These are phyloP conservation scores for Discostella pseudostelligera DNA, from an alignment of 108 stramenopile species.

Conservation along the genomic window DNA sequence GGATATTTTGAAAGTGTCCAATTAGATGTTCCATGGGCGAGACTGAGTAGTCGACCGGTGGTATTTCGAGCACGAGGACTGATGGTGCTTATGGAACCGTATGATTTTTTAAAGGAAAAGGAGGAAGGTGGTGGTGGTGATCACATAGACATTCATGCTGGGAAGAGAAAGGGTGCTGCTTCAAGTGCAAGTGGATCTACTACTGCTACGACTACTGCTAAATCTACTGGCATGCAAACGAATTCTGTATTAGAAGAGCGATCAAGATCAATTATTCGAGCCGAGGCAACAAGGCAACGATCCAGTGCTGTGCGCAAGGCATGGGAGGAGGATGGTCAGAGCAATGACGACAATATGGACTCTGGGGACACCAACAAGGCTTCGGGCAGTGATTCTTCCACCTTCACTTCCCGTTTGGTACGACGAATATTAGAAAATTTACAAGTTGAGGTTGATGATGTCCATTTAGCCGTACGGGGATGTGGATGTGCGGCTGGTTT, in stretches of 20 bases:
- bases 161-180: neutral
- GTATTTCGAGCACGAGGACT: constrained; percentile 72
- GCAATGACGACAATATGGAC: neutral
- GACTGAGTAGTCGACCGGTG: constrained; percentile 66
- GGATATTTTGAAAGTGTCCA: constrained; percentile 68
- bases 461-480: constrained; percentile 61
- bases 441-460: constrained; percentile 76
- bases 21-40: constrained; percentile 86
- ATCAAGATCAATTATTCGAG: constrained; percentile 40
- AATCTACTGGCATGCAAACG: too few species aligned
- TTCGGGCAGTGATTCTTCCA: too few species aligned
- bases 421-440: constrained; percentile 83
- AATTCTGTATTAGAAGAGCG: constrained; percentile 28
- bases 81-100: constrained; percentile 57
- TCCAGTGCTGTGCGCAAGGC: constrained; percentile 54
- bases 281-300: constrained; percentile 54
- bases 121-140: neutral
- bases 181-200: neutral
- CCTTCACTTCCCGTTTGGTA: constrained; percentile 67
- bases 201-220: too few species aligned
- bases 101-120: constrained; percentile 45
- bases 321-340: constrained; percentile 31
- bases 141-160: neutral
- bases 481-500: constrained; percentile 61
- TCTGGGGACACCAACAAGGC: neutral